Evolutionary conservation across 202 grass and related monocot species (phyloP), one percentile per base, ranked within the genome.

Genomic region (Elaeis oleifera): DNA sequence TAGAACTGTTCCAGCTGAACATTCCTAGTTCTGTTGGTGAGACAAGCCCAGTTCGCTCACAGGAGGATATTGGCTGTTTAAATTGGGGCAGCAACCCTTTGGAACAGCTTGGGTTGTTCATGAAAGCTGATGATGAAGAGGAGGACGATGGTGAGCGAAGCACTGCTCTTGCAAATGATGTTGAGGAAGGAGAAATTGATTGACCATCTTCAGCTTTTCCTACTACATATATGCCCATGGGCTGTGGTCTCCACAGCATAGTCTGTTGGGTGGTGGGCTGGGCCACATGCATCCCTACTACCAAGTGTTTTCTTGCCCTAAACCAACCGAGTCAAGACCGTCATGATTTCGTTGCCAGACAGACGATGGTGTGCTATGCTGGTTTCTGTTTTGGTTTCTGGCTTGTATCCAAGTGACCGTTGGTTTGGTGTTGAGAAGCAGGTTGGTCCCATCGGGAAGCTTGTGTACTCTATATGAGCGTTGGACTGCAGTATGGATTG

Each of bases 41-140:
- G 70, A 83, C 65, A 3, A 90, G 87, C 65, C 90, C 90, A 69
- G 49, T 54, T 75, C 68, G 81, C 60, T 64, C 67, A 16, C 85
- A 84, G 28, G 87, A 90, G n/a, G 67, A 50, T 27, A 78, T 96
- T 21, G 85, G 70, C 36, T 71, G 82, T 49, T 99, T 79, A 63
- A 77, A 29, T 59, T 85, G 65, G 18, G 52, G 94, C 63, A 74
- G 79, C 56, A 99, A 99, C 73, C 66, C 88, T 50, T 68, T 99
- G 23, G 94, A 89, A 72, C 81, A 82, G 68, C 85, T 99, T 14
- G 94, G 94, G 26, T 65, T 99, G 32, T 99, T 78, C 58, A 99
- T 92, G 75, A 99, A 99, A 80, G 82, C 59, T 63, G 88, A 94
- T 48, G 88, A 90, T 4, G 88, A 99, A 57, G 94, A 94, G 16